Percentiles rank a stretch among this genome's conserved stretches.
Conservation (phyloP, 208 protist genomes). For the Leishmania tarentolae region DNA sequence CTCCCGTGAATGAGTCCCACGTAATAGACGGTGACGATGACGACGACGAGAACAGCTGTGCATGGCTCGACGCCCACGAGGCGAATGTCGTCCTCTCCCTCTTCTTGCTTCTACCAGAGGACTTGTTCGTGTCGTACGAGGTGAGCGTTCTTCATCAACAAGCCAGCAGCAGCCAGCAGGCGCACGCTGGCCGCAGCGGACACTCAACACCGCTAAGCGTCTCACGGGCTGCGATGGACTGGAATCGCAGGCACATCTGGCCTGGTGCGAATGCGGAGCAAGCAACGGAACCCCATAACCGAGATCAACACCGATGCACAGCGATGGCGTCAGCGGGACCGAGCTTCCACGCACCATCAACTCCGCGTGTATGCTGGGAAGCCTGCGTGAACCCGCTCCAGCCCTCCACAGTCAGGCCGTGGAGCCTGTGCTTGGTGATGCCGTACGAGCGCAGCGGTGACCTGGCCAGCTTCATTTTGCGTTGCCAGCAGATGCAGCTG, state of each 20-base stretch:
- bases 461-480: constrained; percentile 16
- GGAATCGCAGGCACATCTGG: constrained; percentile 20
- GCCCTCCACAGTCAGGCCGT: constrained; percentile 19
- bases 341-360: not conserved
- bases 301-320: not conserved
- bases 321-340: not conserved
- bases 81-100: constrained; percentile 43
- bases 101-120: constrained; percentile 64
- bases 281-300: not conserved
- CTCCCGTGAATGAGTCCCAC: not conserved
- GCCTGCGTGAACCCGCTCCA: constrained; percentile 27
- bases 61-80: constrained; percentile 32
- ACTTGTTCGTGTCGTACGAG: constrained; percentile 81
- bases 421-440: constrained; percentile 44
- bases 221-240: constrained; percentile 9
- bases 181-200: not conserved
- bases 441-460: constrained; percentile 34
- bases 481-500: constrained; percentile 6
- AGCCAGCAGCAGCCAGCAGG: not conserved
- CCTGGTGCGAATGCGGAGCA: not conserved
- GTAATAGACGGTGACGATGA: constrained; percentile 4
- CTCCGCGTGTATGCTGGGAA: constrained; percentile 32
- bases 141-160: constrained; percentile 30
- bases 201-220: not conserved
- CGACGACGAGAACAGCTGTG: constrained; percentile 8